These are phyloP conservation scores for Hyphopichia wangnamkhiaoensis DNA, from an alignment of 1,139 yeast genomes.

Conservation along the genomic window DNA sequence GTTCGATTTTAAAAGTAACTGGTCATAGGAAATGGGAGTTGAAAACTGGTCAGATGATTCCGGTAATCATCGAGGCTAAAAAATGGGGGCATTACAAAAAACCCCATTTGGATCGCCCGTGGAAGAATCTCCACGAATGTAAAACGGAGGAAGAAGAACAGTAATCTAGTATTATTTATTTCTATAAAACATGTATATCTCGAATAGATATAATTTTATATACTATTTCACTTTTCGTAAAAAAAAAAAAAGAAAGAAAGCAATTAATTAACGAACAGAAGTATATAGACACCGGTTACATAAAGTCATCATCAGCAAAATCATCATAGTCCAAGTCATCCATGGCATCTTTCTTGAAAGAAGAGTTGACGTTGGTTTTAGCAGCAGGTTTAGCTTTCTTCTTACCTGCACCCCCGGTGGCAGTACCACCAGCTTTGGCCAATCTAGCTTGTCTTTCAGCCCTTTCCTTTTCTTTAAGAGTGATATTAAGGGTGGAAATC, in stretches of 20 bases:
- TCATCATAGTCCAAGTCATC: conserved; percentile 60
- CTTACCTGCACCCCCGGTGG: conserved; percentile 94
- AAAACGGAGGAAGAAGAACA: neutral
- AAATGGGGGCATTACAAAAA: conserved; percentile 3
- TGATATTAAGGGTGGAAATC: conserved; percentile 77
- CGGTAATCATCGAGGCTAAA: conserved; percentile 17
- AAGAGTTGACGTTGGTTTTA: conserved; percentile 74
- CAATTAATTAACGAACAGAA: neutral
- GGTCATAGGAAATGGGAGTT: conserved; percentile 25
- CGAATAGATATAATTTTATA: too few relatives aligned
- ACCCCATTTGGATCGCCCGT: conserved; percentile 10
- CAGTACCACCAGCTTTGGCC: conserved; percentile 78
- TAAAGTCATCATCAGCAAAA: conserved; percentile 80
- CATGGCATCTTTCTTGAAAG: conserved; percentile 69
- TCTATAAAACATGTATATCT: neutral
- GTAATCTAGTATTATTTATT: neutral
- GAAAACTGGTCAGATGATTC: conserved; percentile 23
- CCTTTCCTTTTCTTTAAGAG: conserved; percentile 82
- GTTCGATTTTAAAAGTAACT: conserved; percentile 27
- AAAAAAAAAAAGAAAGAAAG: too few relatives aligned
- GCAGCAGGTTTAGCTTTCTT: conserved; percentile 81
- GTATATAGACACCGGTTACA: conserved; percentile 49
- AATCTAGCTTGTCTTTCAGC: conserved; percentile 85
- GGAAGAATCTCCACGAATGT: conserved; percentile 5
- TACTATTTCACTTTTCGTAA: too few relatives aligned